Evolutionary conservation across 2,329 filamentous ascomycete species (phyloP).

Genomic region (Emergomyces orientalis): DNA sequence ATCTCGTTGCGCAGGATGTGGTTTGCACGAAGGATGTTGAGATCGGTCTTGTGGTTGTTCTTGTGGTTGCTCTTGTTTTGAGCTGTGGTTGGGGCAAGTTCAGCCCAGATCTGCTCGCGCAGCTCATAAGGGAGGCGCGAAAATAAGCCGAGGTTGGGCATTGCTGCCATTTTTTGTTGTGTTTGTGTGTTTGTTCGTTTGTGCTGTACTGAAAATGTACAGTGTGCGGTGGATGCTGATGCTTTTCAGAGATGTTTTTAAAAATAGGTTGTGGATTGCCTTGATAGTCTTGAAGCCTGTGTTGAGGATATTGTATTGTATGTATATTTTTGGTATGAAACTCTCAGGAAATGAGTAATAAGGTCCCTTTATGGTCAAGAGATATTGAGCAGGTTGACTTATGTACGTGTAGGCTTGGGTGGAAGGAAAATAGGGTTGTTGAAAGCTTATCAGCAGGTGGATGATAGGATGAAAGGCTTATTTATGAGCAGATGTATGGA

Average conservation of each 20-base stretch:
- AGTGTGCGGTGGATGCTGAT: not conserved
- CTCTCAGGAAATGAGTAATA: too few relatives aligned
- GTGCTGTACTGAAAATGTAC: not conserved
- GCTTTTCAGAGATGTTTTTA: not conserved
- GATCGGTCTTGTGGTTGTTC: not conserved
- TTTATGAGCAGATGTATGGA: not conserved
- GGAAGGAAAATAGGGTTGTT: not conserved
- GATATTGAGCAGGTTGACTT: not conserved
- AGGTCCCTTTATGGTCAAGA: too few relatives aligned
- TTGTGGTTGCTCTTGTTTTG: not conserved
- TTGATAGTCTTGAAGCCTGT: not conserved
- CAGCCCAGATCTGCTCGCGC: slow-evolving; percentile 1
- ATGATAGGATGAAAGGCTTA: not conserved
- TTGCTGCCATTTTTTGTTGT: not conserved
- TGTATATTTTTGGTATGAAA: not conserved
- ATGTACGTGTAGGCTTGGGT: not conserved
- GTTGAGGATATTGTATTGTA: not conserved
- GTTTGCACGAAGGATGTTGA: slow-evolving; percentile 4
- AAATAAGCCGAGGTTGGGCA: not conserved
- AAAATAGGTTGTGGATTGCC: not conserved
- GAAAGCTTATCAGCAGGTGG: not conserved
- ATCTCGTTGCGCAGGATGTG: not conserved
- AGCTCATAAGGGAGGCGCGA: not conserved
- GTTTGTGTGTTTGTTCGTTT: not conserved
- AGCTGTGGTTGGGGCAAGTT: not conserved